Evolutionary conservation across 345 rosid genomes (phyloP), one percentile per base, ranked within the genome.

Genomic region (Triadica sebifera): DNA sequence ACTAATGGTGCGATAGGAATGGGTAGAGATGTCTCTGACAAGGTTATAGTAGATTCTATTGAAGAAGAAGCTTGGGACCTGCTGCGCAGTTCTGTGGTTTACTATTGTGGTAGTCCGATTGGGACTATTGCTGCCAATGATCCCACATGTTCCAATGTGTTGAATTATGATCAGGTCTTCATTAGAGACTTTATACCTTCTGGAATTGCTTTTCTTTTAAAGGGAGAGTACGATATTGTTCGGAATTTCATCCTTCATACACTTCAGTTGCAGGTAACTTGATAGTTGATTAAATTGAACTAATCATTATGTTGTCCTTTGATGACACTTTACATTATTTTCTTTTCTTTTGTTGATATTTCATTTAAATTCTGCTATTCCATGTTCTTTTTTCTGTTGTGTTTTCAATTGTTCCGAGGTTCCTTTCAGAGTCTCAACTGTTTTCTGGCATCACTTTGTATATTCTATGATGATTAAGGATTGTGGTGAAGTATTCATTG

Each of bases 61-160:
- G 92, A 92, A 82, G 89, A 94, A 57, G 97, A 94, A 81, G 98
- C 98, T 4, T 94, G 98, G 98, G 88, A 86, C 50, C 85, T 92
- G 65, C 77, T 94, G 67, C 86, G 84, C 12, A 85, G 86, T 12
- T 90, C 98, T 58, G 76, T 94, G 62, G 97, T 92, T 66, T 81
- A 85, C 71, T 92, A 92, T 60, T 92, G 93, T 61, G 88, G 92
- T 60, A 84, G 87, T 57, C 97, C 98, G 6, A 75, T 92, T 67
- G 98, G 98, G 82, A 94, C 97, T 1, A 85, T 94, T 81, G 97
- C 98, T 80, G 96, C 98, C 67, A 90, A 86, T 70, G 98, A 92
- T 79, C 94, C 97, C 67, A 87, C 89, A 9, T 74, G 79, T 78
- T 80, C 92, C 66, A 81, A 71, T 39, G 82, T 87, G 24, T 69